phyloP scores from a whole-genome alignment of 441 rosid genomes.

The Pelargonium myrrhifolium region DNA sequence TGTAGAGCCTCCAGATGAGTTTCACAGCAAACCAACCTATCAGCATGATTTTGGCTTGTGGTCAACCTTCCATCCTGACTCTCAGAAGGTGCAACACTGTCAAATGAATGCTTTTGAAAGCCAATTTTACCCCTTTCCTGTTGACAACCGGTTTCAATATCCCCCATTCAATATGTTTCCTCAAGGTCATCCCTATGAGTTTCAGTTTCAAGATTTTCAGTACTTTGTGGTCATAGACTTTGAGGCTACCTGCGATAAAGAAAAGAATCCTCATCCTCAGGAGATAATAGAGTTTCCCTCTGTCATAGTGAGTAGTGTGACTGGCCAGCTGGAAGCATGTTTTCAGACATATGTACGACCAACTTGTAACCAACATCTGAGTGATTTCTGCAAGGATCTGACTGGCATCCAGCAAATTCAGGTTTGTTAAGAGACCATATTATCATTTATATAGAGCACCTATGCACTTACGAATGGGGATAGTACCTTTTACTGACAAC shows the following conservation, averaged over 20 bases:
- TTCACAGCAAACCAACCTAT: constrained; percentile 29
- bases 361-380: constrained; percentile 48
- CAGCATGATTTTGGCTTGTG: constrained; percentile 37
- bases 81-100: constrained; percentile 36
- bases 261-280: constrained; percentile 53
- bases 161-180: constrained; percentile 26
- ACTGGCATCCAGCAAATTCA: constrained; percentile 63
- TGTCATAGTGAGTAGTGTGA: constrained; percentile 47
- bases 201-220: constrained; percentile 51
- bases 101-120: constrained; percentile 34
- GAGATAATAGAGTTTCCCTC: constrained; percentile 78
- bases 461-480: neutral
- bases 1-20: constrained; percentile 33
- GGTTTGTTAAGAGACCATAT: constrained; percentile 19
- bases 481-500: neutral
- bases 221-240: constrained; percentile 68
- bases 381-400: constrained; percentile 66
- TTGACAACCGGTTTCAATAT: constrained; percentile 34
- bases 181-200: constrained; percentile 30
- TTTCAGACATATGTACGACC: constrained; percentile 70
- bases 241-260: constrained; percentile 72
- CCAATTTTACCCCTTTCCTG: constrained; percentile 34
- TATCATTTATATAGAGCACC: neutral
- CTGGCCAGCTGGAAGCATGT: constrained; percentile 56
- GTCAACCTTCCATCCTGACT: constrained; percentile 35